A percentile compares a stretch with the other conserved stretches of the same genome.
phyloP scores from a whole-genome alignment of 495 filamentous ascomycete species.

The Sphaerosporella brunnea region DNA sequence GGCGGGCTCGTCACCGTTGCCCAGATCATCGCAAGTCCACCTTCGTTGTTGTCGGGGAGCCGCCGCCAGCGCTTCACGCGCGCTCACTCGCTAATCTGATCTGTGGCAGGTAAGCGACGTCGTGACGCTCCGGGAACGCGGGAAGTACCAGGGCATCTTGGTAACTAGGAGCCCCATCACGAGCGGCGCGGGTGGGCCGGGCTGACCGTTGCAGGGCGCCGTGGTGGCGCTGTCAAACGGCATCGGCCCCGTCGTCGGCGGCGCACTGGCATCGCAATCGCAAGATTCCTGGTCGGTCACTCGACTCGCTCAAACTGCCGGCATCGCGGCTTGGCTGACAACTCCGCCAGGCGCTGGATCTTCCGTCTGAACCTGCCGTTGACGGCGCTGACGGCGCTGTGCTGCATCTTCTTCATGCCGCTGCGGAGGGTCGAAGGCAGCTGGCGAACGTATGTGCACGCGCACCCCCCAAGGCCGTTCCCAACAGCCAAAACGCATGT shows the following conservation, averaged over 20 bases:
- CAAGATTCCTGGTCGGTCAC: conserved; percentile 22
- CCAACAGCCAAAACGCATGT: too few species aligned
- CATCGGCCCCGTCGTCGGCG: conserved; percentile 39
- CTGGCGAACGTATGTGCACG: conserved; percentile 31
- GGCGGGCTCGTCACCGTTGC: conserved; percentile 40
- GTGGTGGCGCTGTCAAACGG: conserved; percentile 38
- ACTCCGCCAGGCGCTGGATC: conserved; percentile 34
- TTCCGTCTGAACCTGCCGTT: conserved; percentile 37
- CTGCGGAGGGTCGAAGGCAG: conserved; percentile 33
- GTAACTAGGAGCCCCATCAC: conserved; percentile 16
- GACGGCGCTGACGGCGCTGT: conserved; percentile 30
- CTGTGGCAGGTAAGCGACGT: conserved; percentile 33
- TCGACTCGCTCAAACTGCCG: too few species aligned
- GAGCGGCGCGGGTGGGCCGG: too few species aligned
- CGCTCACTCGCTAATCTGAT: too few species aligned
- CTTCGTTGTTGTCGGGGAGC: too few species aligned
- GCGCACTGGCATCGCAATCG: conserved; percentile 29
- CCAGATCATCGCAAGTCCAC: conserved; percentile 31
- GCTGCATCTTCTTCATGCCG: conserved; percentile 37
- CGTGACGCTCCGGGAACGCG: conserved; percentile 36
- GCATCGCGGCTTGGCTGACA: too few species aligned
- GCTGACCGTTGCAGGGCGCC: conserved; percentile 30
- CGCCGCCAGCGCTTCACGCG: too few species aligned
- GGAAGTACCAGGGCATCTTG: conserved; percentile 43
- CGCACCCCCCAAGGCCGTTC: too few species aligned